phyloP scores from a whole-genome alignment of 1,284 basidiomycete genomes.

The Cutaneotrichosporon cavernicola region DNA sequence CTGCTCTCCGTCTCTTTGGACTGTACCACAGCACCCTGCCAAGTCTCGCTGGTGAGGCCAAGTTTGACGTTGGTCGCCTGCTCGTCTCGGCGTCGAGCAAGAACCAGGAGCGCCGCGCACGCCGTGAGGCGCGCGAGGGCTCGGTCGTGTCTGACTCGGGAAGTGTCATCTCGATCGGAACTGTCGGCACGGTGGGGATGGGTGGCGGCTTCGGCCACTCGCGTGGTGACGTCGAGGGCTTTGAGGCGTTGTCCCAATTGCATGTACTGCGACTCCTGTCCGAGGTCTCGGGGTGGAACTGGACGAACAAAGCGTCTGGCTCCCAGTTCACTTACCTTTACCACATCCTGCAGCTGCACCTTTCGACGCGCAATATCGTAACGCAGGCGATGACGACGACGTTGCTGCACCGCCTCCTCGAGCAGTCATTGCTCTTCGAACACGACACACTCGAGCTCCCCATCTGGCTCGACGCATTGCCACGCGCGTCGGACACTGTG shows the following conservation, averaged over 20 bases:
- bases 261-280: slow-evolving; percentile 73
- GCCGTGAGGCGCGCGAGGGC: slow-evolving; percentile 45
- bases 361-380: slow-evolving; percentile 58
- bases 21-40: slow-evolving; percentile 79
- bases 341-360: slow-evolving; percentile 66
- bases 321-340: slow-evolving; percentile 59
- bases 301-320: slow-evolving; percentile 65
- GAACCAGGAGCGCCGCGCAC: slow-evolving; percentile 46
- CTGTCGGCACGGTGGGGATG: slow-evolving; percentile 51
- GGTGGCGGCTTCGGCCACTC: slow-evolving; percentile 54
- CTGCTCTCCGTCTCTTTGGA: slow-evolving; percentile 73
- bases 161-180: slow-evolving; percentile 48
- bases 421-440: slow-evolving; percentile 74
- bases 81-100: slow-evolving; percentile 59
- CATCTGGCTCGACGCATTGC: slow-evolving; percentile 67
- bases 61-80: slow-evolving; percentile 82
- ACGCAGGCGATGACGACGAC: slow-evolving; percentile 61
- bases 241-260: slow-evolving; percentile 67
- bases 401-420: slow-evolving; percentile 65
- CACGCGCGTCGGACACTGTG: slow-evolving; percentile 53
- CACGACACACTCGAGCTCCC: slow-evolving; percentile 70
- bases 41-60: slow-evolving; percentile 68
- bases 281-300: slow-evolving; percentile 72
- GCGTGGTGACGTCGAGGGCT: slow-evolving; percentile 54
- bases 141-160: slow-evolving; percentile 49